Conservation (phyloP, 1,139 yeast species). For the Kodamaea derodonti region DNA sequence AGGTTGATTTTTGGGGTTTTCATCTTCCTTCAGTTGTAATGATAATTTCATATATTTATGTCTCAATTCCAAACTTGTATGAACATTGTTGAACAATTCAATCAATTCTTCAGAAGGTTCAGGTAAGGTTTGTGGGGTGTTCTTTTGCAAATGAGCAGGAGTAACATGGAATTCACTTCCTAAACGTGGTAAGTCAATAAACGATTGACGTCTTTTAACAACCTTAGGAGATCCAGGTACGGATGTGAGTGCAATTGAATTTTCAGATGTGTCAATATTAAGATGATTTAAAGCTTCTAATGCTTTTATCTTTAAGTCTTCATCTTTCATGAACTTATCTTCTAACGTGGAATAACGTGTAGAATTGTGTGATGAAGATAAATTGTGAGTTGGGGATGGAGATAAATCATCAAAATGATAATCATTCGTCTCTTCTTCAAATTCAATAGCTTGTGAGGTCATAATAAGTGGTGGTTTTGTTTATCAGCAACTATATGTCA, state of each 20-base stretch:
- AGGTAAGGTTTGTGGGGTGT: conserved; percentile 51
- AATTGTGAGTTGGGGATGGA: too few relatives aligned
- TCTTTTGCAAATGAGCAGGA: conserved; percentile 13
- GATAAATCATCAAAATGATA: not conserved
- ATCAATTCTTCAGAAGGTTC: conserved; percentile 68
- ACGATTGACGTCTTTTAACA: conserved; percentile 45
- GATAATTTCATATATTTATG: conserved; percentile 72
- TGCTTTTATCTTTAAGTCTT: conserved; percentile 68
- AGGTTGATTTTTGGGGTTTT: conserved; percentile 75
- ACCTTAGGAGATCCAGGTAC: conserved; percentile 12
- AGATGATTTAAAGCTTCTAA: conserved; percentile 46
- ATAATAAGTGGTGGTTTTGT: too few relatives aligned
- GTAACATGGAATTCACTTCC: conserved; percentile 9
- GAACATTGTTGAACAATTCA: conserved; percentile 66
- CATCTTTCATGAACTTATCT: conserved; percentile 62
- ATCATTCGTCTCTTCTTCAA: conserved; percentile 28
- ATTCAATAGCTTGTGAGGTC: too few relatives aligned
- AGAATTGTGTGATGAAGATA: conserved; percentile 34
- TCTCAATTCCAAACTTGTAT: conserved; percentile 69
- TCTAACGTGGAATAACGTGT: conserved; percentile 66
- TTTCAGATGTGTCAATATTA: not conserved
- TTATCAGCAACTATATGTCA: too few relatives aligned
- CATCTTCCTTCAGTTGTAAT: conserved; percentile 58
- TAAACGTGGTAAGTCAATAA: conserved; percentile 46
- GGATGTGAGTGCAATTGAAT: conserved; percentile 11